phyloP scores from a whole-genome alignment of 1,139 yeast genomes.

The Taphrina deformans region DNA sequence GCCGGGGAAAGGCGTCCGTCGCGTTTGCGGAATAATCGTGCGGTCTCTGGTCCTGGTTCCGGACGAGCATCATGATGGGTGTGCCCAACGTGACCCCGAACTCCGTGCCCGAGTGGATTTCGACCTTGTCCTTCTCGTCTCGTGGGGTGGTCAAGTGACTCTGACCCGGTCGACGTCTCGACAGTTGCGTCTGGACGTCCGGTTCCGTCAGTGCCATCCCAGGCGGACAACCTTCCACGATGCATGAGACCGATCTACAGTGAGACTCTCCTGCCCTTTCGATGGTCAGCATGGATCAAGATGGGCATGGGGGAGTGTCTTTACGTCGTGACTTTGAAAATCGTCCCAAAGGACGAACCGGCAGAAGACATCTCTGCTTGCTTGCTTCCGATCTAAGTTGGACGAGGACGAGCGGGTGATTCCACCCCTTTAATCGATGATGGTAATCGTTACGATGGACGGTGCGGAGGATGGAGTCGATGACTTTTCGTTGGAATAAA shows the following conservation, averaged over 20 bases:
- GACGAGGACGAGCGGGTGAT: not conserved
- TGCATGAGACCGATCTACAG: constrained; percentile 97
- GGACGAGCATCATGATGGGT: constrained; percentile 90
- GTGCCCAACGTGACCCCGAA: constrained; percentile 88
- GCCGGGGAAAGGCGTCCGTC: constrained; percentile 84
- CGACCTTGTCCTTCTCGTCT: constrained; percentile 88
- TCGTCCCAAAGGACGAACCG: constrained; percentile 39
- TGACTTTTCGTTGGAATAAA: not conserved
- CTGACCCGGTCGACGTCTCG: constrained; percentile 98
- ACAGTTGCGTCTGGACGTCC: constrained; percentile 91
- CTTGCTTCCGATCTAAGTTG: not conserved
- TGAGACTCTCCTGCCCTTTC: constrained; percentile 80
- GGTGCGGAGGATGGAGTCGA: not conserved
- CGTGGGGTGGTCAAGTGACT: constrained; percentile 88
- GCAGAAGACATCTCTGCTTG: constrained; percentile 25
- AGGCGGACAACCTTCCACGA: constrained; percentile 97
- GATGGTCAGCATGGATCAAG: constrained; percentile 2
- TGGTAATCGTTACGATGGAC: not conserved
- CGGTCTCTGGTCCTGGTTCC: constrained; percentile 95
- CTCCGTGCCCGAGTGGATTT: constrained; percentile 93
- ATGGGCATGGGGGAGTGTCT: not conserved
- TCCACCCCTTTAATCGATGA: too few species aligned
- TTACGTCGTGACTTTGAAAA: constrained; percentile 38
- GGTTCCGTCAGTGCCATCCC: constrained; percentile 79
- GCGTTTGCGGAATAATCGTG: constrained; percentile 85